A percentile compares a stretch with the other conserved stretches of the same genome.
Conservation (phyloP, 2,329 filamentous ascomycete species). For the Sporothrix globosa region DNA sequence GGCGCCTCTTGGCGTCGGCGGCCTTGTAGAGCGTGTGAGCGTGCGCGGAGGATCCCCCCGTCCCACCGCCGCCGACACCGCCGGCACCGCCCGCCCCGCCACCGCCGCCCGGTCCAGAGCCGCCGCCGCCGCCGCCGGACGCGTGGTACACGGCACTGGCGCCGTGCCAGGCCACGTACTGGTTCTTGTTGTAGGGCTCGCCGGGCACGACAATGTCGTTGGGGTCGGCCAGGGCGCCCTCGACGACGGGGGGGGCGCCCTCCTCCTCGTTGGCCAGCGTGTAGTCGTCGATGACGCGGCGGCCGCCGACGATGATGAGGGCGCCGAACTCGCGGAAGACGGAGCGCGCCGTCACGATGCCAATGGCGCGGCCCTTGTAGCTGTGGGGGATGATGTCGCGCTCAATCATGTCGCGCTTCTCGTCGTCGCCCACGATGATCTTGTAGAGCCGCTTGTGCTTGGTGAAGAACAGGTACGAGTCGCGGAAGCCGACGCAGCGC, state of each 20-base stretch:
- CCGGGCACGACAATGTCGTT: slow-evolving; percentile 77
- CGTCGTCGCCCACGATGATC: slow-evolving; percentile 96
- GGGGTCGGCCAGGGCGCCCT: slow-evolving; percentile 90
- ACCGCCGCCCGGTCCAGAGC: slow-evolving; percentile 60
- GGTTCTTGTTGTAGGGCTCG: slow-evolving; percentile 96
- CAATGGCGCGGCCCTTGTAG: slow-evolving; percentile 97
- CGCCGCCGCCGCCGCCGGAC: slow-evolving; percentile 70
- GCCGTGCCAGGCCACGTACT: slow-evolving; percentile 98
- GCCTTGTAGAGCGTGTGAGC: slow-evolving; percentile 60
- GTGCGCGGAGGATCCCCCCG: not conserved
- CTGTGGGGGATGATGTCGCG: slow-evolving; percentile 95
- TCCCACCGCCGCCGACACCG: slow-evolving; percentile 47
- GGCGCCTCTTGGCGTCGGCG: slow-evolving; percentile 77
- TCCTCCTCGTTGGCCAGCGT: slow-evolving; percentile 74
- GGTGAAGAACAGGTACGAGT: slow-evolving; percentile 98
- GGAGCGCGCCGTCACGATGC: slow-evolving; percentile 92
- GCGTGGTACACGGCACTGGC: slow-evolving; percentile 95
- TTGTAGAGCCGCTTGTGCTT: slow-evolving; percentile 97
- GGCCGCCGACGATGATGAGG: slow-evolving; percentile 88
- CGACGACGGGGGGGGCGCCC: slow-evolving; percentile 63
- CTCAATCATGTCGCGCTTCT: slow-evolving; percentile 95
- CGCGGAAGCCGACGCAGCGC: slow-evolving; percentile 92
- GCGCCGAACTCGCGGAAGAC: slow-evolving; percentile 97
- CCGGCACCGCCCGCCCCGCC: slow-evolving; percentile 47
- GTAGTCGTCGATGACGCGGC: slow-evolving; percentile 86